Base-by-base conservation (phyloP, 2,329 filamentous ascomycete genomes). In the Stemphylium vesicarium region DNA sequence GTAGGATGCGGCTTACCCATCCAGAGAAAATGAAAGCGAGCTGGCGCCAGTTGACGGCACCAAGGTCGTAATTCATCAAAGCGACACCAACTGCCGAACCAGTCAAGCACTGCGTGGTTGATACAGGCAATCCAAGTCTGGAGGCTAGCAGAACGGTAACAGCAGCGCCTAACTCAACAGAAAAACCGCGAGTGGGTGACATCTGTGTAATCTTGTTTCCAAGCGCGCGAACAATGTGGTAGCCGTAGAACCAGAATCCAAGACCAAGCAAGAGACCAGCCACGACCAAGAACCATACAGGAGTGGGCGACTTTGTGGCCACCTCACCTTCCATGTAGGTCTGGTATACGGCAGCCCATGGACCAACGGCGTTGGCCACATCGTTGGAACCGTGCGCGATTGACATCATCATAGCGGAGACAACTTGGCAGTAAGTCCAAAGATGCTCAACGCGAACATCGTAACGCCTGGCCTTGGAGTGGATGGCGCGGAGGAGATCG, bases 301-400 rank as follows among this genome's bases (percentile, higher is more conserved):
- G 85, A 0, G 87, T 85, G 1, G 78, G 69, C 0, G 81, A 71
- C 66, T 82, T 80, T 0, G 67, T 69, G 0, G 76, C 71, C 1
- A 85, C 69, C 0, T 64, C 68, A 2, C 82, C 84, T 0, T 77
- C 79, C 29, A 75, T 64, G 83, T 85, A 89, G 58, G 87, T 82
- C 56, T 83, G 76, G 74, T 80, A 89, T 64, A 88, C 84, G 47
- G 84, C 82, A 2, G 86, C 84, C 66, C 84, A 87, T 1, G 86
- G 86, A 8, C 63, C 66, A 8, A 68, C 64, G 3, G 62, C 84
- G 68, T 84, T 88, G 63, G 83, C 79, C 16, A 89, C 83, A 57
- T 89, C 87, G 70, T 89, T 89, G 62, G 85, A 85, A 20, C 87
- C 87, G 75, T 89, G 88, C 1, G 87, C 87, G 65, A 91, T 90